Percentiles rank a stretch among this genome's conserved stretches.
phyloP scores from a whole-genome alignment of 2,329 filamentous ascomycete genomes.

The Fusarium austroafricanum region DNA sequence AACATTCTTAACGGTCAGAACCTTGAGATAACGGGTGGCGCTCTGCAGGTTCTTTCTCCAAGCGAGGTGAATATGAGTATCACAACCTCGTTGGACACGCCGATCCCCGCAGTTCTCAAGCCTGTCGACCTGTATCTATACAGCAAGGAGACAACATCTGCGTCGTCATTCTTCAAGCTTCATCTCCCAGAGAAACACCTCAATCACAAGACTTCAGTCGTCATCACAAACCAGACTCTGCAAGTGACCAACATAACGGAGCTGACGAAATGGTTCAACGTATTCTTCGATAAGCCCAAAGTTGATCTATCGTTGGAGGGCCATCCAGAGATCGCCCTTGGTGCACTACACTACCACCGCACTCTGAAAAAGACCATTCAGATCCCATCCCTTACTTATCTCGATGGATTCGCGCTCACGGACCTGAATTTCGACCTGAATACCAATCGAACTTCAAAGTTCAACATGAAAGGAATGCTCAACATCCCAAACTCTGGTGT shows the following conservation, averaged over 20 bases:
- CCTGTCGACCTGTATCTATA: slow-evolving; percentile 55
- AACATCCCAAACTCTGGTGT: slow-evolving; percentile 59
- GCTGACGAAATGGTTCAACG: slow-evolving; percentile 54
- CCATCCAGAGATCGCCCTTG: slow-evolving; percentile 53
- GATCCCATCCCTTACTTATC: slow-evolving; percentile 54
- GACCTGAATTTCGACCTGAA: slow-evolving; percentile 56
- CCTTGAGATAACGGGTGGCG: slow-evolving; percentile 54
- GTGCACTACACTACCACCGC: slow-evolving; percentile 52
- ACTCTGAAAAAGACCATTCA: slow-evolving; percentile 56
- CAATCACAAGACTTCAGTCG: slow-evolving; percentile 52
- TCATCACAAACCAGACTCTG: slow-evolving; percentile 51
- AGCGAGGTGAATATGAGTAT: slow-evolving; percentile 52
- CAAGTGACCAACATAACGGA: slow-evolving; percentile 54
- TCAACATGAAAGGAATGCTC: slow-evolving; percentile 57
- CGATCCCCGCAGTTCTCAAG: slow-evolving; percentile 53
- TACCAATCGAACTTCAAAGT: slow-evolving; percentile 50
- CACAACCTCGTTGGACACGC: slow-evolving; percentile 53
- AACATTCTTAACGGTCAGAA: slow-evolving; percentile 56
- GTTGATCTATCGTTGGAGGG: slow-evolving; percentile 55
- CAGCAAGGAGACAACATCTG: slow-evolving; percentile 50
- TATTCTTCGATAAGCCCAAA: slow-evolving; percentile 53
- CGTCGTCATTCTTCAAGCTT: slow-evolving; percentile 41
- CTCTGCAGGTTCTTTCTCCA: slow-evolving; percentile 50
- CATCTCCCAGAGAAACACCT: slow-evolving; percentile 49
- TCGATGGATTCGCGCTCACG: slow-evolving; percentile 54